A percentile compares a stretch with the other conserved stretches of the same genome.
Conservation (phyloP, 495 filamentous ascomycete species). For the Aspergillus bertholletiae region DNA sequence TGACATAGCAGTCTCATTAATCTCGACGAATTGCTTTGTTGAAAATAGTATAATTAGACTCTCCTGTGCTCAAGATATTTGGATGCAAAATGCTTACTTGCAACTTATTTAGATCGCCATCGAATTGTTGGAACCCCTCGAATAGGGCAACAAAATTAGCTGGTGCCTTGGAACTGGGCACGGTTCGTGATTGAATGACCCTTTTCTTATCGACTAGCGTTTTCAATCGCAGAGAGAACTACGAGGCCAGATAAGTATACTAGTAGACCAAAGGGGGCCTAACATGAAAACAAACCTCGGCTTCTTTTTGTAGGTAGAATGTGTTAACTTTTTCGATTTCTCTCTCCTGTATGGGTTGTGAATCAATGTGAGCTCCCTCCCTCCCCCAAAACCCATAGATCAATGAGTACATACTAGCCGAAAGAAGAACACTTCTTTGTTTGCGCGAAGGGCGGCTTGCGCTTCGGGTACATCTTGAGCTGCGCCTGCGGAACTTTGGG, state of each 20-base stretch:
- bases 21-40: slow-evolving; percentile 85
- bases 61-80: neutral
- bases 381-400: neutral
- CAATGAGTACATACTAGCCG: slow-evolving; percentile 61
- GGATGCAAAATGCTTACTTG: slow-evolving; percentile 45
- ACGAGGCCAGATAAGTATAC: slow-evolving; percentile 8
- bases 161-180: slow-evolving; percentile 74
- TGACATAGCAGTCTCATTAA: slow-evolving; percentile 95
- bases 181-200: slow-evolving; percentile 72
- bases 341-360: slow-evolving; percentile 64
- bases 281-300: slow-evolving; percentile 62
- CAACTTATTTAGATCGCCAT: slow-evolving; percentile 91
- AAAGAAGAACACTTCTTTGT: slow-evolving; percentile 98
- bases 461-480: slow-evolving; percentile 57
- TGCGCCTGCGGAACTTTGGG: slow-evolving; percentile 61
- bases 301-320: slow-evolving; percentile 97
- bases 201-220: slow-evolving; percentile 93
- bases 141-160: slow-evolving; percentile 90
- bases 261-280: neutral
- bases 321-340: slow-evolving; percentile 98
- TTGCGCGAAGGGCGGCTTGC: slow-evolving; percentile 91
- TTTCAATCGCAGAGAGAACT: slow-evolving; percentile 90
- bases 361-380: slow-evolving; percentile 1
- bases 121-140: slow-evolving; percentile 95
- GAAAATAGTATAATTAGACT: slow-evolving; percentile 1